These are phyloP conservation scores for Oldenlandia corymbosa DNA, from an alignment of 257 asterid genomes.

Conservation along the genomic window DNA sequence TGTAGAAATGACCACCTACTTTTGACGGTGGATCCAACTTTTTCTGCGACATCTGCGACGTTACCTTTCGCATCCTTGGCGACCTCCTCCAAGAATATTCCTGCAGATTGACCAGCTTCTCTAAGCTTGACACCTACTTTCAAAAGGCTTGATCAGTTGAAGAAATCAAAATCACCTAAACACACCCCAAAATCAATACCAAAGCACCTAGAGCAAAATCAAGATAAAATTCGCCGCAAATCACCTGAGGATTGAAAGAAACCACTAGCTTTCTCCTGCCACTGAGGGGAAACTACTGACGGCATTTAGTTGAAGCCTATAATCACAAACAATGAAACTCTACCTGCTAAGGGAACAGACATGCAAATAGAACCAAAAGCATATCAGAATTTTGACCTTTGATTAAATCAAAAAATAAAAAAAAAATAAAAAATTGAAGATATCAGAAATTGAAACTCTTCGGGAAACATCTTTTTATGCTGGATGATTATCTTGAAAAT, in stretches of 20 bases:
- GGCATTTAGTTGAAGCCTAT: conserved; percentile 42
- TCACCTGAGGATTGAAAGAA: conserved; percentile 84
- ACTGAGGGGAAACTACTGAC: conserved; percentile 60
- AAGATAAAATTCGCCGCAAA: conserved; percentile 3
- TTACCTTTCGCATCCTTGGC: conserved; percentile 93
- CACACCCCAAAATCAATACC: neutral
- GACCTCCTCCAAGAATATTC: conserved; percentile 71
- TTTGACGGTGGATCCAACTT: conserved; percentile 76
- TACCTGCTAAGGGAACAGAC: conserved; percentile 2
- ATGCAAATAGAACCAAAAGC: neutral
- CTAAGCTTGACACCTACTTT: conserved; percentile 67
- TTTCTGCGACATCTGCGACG: conserved; percentile 72
- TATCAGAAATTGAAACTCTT: neutral
- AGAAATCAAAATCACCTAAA: conserved; percentile 3
- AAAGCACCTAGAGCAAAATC: neutral
- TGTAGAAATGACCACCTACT: conserved; percentile 78
- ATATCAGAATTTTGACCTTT: neutral
- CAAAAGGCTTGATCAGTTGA: conserved; percentile 4
- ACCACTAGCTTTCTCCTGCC: conserved; percentile 85
- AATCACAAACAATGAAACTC: neutral
- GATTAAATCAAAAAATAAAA: neutral
- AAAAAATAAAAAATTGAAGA: neutral
- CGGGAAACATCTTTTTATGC: neutral
- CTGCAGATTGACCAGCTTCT: conserved; percentile 83
- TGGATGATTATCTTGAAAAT: neutral